phyloP scores from a whole-genome alignment of 1,284 basidiomycete genomes.

The Ustilago sp. region DNA sequence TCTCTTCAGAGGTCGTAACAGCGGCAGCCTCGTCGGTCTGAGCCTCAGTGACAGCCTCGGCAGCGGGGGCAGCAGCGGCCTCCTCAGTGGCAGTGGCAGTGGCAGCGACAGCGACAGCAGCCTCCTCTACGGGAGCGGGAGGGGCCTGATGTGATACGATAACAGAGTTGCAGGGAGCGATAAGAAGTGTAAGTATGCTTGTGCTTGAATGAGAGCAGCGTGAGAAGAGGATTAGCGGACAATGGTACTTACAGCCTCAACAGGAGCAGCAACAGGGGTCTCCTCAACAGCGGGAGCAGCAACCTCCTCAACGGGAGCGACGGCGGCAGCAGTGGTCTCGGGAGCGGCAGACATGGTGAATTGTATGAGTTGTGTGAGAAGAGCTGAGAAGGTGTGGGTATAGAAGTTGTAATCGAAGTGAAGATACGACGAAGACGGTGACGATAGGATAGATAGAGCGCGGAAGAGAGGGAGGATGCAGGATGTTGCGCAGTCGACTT shows the following conservation, averaged over 20 bases:
- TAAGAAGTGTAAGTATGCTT: background rate
- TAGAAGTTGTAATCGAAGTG: constrained; percentile 11
- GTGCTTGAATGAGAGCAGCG: background rate
- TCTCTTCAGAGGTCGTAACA: constrained; percentile 28
- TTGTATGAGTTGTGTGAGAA: constrained; percentile 10
- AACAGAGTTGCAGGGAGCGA: background rate
- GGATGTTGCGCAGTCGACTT: constrained; percentile 26
- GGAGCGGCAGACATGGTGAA: constrained; percentile 53
- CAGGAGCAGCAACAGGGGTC: constrained; percentile 22
- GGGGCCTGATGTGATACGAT: background rate
- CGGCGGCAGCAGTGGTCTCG: constrained; percentile 39
- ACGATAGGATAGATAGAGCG: constrained; percentile 14
- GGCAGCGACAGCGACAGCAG: constrained; percentile 3
- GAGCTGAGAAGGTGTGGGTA: constrained; percentile 16
- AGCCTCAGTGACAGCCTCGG: constrained; percentile 18
- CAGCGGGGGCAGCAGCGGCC: constrained; percentile 23
- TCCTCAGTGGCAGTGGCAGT: constrained; percentile 34
- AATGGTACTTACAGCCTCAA: constrained; percentile 17
- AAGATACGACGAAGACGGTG: constrained; percentile 14
- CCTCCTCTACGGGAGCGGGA: constrained; percentile 16
- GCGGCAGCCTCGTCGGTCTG: constrained; percentile 39
- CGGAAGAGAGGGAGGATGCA: constrained; percentile 14
- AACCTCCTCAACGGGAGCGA: constrained; percentile 41
- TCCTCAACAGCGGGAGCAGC: constrained; percentile 42
- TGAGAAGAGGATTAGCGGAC: background rate